Percentiles rank a stretch among this genome's conserved stretches.
phyloP scores from a whole-genome alignment of 2,329 filamentous ascomycete species.

The Gnomoniopsis smithogilvyi region DNA sequence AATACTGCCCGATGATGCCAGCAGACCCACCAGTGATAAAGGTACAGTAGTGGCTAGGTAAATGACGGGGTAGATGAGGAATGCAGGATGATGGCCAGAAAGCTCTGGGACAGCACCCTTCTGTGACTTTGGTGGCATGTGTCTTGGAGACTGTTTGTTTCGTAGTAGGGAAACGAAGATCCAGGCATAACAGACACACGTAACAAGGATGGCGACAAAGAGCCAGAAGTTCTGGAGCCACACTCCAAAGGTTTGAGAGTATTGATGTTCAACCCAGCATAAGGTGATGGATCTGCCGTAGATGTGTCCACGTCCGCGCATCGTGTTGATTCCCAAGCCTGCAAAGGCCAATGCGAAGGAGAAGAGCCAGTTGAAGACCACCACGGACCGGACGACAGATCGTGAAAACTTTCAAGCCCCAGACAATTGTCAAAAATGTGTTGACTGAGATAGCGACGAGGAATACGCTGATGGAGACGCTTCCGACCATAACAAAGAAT shows the following conservation, averaged over 20 bases:
- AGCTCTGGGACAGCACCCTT: slow-evolving; percentile 24
- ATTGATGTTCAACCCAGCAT: not conserved
- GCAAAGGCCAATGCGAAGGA: slow-evolving; percentile 55
- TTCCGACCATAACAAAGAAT: slow-evolving; percentile 64
- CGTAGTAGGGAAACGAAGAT: slow-evolving; percentile 38
- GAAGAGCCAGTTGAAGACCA: slow-evolving; percentile 55
- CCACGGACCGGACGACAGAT: slow-evolving; percentile 43
- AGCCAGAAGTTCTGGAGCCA: slow-evolving; percentile 52
- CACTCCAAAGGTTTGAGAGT: not conserved
- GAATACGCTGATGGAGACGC: slow-evolving; percentile 64
- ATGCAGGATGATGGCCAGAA: slow-evolving; percentile 43
- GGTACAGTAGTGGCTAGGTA: slow-evolving; percentile 68
- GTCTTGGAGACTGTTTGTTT: slow-evolving; percentile 18
- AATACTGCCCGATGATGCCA: slow-evolving; percentile 58
- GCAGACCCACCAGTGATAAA: slow-evolving; percentile 55
- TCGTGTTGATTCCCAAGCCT: slow-evolving; percentile 38
- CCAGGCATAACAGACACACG: slow-evolving; percentile 35
- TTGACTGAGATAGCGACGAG: slow-evolving; percentile 64
- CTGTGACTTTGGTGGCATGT: slow-evolving; percentile 19
- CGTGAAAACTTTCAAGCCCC: slow-evolving; percentile 50
- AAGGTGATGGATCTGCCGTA: slow-evolving; percentile 8
- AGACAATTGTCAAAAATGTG: slow-evolving; percentile 62
- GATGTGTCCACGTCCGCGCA: slow-evolving; percentile 18
- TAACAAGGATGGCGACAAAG: slow-evolving; percentile 39
- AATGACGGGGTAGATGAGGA: slow-evolving; percentile 66